Percentiles rank a stretch among this genome's conserved stretches.
phyloP scores from a whole-genome alignment of 257 asterid genomes.

The Rubia yunnanensis region DNA sequence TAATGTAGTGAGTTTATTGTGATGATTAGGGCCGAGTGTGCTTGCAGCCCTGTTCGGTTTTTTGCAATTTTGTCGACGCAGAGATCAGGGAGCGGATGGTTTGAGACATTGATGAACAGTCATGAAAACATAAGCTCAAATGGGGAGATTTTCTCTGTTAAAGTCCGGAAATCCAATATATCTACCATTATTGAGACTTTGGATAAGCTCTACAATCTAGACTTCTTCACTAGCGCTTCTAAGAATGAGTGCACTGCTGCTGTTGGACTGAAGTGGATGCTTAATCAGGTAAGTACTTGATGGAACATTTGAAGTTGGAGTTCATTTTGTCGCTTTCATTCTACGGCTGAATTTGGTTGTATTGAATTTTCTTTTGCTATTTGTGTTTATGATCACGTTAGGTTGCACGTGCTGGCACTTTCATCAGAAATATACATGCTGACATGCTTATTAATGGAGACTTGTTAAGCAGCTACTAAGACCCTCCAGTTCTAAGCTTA shows the following conservation, averaged over 20 bases:
- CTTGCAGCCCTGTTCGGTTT: slow-evolving; percentile 67
- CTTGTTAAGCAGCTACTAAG: not conserved
- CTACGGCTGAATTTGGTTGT: not conserved
- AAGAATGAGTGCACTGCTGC: slow-evolving; percentile 99
- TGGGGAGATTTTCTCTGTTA: slow-evolving; percentile 89
- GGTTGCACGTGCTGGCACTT: not conserved
- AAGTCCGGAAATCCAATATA: slow-evolving; percentile 52
- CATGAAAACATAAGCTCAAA: slow-evolving; percentile 83
- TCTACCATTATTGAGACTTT: slow-evolving; percentile 69
- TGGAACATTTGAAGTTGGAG: slow-evolving; percentile 4
- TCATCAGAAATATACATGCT: not conserved
- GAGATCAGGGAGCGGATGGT: slow-evolving; percentile 98
- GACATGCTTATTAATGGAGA: not conserved
- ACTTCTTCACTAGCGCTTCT: slow-evolving; percentile 77
- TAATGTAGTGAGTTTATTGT: not conserved
- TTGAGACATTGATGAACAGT: slow-evolving; percentile 74
- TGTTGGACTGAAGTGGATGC: slow-evolving; percentile 97
- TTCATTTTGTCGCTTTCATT: not conserved
- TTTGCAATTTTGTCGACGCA: slow-evolving; percentile 86
- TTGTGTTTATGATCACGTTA: not conserved
- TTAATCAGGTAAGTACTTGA: slow-evolving; percentile 58
- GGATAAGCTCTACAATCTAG: slow-evolving; percentile 80
- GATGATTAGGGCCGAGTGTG: slow-evolving; percentile 65
- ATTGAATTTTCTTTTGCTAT: not conserved
- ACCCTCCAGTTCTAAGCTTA: not conserved